phyloP scores from a whole-genome alignment of 2,329 filamentous ascomycete genomes.

The Colletotrichum euphorbiae region DNA sequence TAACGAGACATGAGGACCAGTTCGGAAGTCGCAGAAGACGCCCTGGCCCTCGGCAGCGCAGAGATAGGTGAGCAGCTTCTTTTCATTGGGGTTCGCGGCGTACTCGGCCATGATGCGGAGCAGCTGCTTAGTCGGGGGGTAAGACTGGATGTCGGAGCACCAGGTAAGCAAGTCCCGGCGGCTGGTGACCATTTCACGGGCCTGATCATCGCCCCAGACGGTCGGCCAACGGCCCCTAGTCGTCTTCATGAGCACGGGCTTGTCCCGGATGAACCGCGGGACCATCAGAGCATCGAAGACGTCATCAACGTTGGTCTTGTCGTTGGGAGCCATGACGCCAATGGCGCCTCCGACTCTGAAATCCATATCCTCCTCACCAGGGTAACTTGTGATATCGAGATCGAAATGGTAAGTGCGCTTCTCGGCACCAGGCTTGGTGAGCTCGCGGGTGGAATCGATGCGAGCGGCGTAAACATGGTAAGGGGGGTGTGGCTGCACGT shows the following conservation, averaged over 20 bases:
- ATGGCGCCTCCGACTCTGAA: slow-evolving; percentile 98
- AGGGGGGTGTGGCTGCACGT: slow-evolving; percentile 94
- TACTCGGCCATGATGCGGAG: slow-evolving; percentile 89
- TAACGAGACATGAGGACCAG: slow-evolving; percentile 86
- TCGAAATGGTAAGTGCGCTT: slow-evolving; percentile 99
- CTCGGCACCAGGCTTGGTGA: slow-evolving; percentile 89
- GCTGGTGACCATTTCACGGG: slow-evolving; percentile 89
- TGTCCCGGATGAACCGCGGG: slow-evolving; percentile 85
- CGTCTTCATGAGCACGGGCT: slow-evolving; percentile 83
- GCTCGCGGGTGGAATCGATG: slow-evolving; percentile 83
- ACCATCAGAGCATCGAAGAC: slow-evolving; percentile 85
- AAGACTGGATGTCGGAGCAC: slow-evolving; percentile 94
- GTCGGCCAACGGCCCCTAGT: slow-evolving; percentile 91
- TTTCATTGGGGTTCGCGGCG: slow-evolving; percentile 82
- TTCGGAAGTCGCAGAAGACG: slow-evolving; percentile 93
- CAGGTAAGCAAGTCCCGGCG: slow-evolving; percentile 92
- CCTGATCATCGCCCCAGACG: slow-evolving; percentile 92
- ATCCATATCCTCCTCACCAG: slow-evolving; percentile 83
- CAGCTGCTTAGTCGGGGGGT: slow-evolving; percentile 88
- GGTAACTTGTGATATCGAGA: slow-evolving; percentile 95
- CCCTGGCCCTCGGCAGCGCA: slow-evolving; percentile 92
- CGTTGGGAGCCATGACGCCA: slow-evolving; percentile 91
- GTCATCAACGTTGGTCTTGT: slow-evolving; percentile 80
- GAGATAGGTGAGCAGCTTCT: slow-evolving; percentile 87
- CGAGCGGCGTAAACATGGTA: slow-evolving; percentile 93